Base-by-base conservation (phyloP, 192 early-diverging fungal genomes). In the Gamsiella multidivaricata region DNA sequence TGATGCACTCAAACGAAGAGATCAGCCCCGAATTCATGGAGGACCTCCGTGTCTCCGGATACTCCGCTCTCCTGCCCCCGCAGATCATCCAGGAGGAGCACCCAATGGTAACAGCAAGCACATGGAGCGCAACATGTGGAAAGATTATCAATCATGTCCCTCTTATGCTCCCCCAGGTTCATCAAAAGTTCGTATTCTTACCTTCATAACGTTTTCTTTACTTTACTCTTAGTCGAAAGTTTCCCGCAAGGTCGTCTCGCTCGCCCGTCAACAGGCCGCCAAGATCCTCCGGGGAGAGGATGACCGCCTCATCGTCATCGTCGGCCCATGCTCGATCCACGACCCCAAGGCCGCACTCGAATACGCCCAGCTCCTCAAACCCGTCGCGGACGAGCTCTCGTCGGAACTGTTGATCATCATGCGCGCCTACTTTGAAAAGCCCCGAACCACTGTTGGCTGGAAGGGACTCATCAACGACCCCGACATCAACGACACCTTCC, bases 381-480 rank as follows among this genome's bases (percentile, higher is more conserved):
- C 67, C 37, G 62, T 80, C 18, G 72, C 70, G n/a, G 92, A 93
- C 42, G 82, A 84, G 54, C 82, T 90, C 61, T 82, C 88, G 56
- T 89, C 88, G 50, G 94, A 96, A 17, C 73, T 98, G 54, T 79
- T 92, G 39, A 92, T 98, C 63, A 86, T 98, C 54, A 98, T 98
- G 97, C 88, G 97, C 33, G 89, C 92, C 64, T 98, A 98, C 90
- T 97, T 98, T 91, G 97, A 98, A 74, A 98, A 98, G 84, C 97
- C 97, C 39, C 86, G 97, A 64, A 97, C 97, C 3, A 97, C 96
- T 10, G 95, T 97, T 51, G 97, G 92, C 17, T 93, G 91, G 93
- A 92, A 92, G 82, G 93, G 93, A 32, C 80, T 94, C 54, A 94
- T 94, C 80, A 94, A 94, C 69, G 92, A 93, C 61, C 90, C 92